Conservation (phyloP, 1,284 basidiomycete genomes). For the Ceratobasidium papillatum region DNA sequence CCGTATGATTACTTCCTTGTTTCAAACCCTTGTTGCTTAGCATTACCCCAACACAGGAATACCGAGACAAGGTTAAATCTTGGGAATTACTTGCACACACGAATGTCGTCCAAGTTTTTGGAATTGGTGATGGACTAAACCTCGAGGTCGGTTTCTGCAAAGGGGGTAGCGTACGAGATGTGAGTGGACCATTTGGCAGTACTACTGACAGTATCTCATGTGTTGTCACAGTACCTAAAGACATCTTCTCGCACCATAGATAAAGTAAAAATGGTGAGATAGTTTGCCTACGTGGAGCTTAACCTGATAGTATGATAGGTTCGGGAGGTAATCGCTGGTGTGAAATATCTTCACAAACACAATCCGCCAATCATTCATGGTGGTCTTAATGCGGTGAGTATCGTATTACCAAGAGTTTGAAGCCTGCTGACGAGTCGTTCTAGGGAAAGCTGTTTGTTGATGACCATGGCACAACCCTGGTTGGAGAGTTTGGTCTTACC, state of each 20-base stretch:
- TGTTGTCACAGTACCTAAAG: neutral
- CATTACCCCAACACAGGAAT: neutral
- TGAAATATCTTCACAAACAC: slow-evolving; percentile 38
- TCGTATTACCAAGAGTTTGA: neutral
- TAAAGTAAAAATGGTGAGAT: neutral
- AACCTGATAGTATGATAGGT: slow-evolving; percentile 6
- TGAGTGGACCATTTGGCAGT: neutral
- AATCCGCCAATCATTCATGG: slow-evolving; percentile 42
- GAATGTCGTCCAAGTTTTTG: slow-evolving; percentile 3
- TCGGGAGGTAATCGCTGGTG: slow-evolving; percentile 20
- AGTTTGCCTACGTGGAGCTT: neutral
- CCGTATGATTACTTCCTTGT: neutral
- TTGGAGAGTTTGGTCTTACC: slow-evolving; percentile 35
- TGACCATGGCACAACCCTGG: neutral
- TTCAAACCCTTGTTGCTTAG: neutral
- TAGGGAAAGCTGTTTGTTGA: slow-evolving; percentile 28
- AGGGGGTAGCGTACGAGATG: neutral
- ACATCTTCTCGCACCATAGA: neutral
- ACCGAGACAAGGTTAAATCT: neutral
- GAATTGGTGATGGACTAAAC: neutral
- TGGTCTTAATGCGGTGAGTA: slow-evolving; percentile 42
- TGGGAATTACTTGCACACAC: neutral
- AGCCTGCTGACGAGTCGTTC: neutral
- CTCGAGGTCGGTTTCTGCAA: slow-evolving; percentile 1
- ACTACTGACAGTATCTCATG: too few species aligned